phyloP scores from a whole-genome alignment of 805 yeast species.

The Dipodascus albidus region DNA sequence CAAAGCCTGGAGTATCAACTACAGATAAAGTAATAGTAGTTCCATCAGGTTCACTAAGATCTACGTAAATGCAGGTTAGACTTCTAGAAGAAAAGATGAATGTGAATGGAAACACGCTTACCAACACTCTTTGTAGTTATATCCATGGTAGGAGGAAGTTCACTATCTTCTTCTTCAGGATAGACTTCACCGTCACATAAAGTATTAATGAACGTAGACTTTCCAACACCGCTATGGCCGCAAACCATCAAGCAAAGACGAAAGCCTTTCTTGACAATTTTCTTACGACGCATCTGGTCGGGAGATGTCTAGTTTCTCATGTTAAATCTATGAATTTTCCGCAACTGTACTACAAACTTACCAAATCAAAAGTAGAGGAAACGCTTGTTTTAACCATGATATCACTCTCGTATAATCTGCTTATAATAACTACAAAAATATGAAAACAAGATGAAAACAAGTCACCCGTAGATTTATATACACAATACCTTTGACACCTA shows the following conservation, averaged over 20 bases:
- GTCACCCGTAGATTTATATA: not conserved
- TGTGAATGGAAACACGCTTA: conserved; percentile 2
- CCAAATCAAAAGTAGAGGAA: not conserved
- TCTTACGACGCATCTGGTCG: conserved; percentile 38
- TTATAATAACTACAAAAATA: no score
- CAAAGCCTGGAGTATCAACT: conserved; percentile 68
- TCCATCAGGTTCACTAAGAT: conserved; percentile 46
- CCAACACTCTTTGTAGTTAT: conserved; percentile 11
- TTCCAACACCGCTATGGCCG: conserved; percentile 69
- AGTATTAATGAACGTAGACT: conserved; percentile 62
- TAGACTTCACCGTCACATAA: conserved; percentile 34
- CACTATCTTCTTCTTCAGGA: conserved; percentile 5
- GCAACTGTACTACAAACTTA: no score
- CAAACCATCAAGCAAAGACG: conserved; percentile 38
- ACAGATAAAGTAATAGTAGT: conserved; percentile 43
- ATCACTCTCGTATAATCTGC: no score
- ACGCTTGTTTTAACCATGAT: not conserved
- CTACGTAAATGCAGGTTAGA: conserved; percentile 12
- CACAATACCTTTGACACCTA: not conserved
- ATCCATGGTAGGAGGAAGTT: conserved; percentile 10
- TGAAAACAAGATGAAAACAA: not conserved
- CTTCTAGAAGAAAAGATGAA: not conserved
- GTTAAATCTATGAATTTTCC: no score
- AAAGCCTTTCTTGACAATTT: conserved; percentile 51
- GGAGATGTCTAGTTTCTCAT: conserved; percentile 18